Evolutionary conservation across 1,284 basidiomycete species (phyloP), one percentile per base, ranked within the genome.

Genomic region (Puccinia polysora): DNA sequence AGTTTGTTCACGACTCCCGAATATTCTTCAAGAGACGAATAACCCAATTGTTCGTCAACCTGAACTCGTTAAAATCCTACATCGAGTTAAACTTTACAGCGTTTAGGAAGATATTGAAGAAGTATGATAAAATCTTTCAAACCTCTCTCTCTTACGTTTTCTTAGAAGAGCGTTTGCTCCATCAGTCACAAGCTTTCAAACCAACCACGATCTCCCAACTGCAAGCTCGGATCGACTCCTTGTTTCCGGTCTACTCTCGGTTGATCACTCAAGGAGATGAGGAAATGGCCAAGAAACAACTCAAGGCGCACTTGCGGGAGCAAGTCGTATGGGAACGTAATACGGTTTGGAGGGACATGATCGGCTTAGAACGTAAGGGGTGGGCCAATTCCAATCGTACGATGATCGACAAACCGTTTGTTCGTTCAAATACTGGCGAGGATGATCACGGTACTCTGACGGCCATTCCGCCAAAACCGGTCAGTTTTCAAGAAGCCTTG

Each of bases 291-390:
- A 84, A 85, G 62, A 86, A 89, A 75, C 91, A 97, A 78, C 85
- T 98, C 62, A 87, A 88, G 75, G 84, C 91, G 28, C 88, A 96
- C 79, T 87, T 97, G 70, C 87, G 94, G 34, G 95, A 98, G 73
- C 80, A 83, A 75, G 89, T 94, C 74, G 92, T 91, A 1, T 94
- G 91, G 90, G 91, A 95, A 78, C 86, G 91, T 55, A 91, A 95
- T 77, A 95, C 91, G 0, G 90, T 98, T 4, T 98, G 95, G 95
- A 85, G 94, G 32, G 90, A 95, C 80, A 97, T 98, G 95, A 93
- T 98, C 76, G 88, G 88, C 14, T 87, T 88, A 38, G 90, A 93
- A 77, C 86, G 93, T 5, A 72, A 78, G 15, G 79, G 78, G 1
- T 77, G 78, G 70, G 79, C 79, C 0, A 76, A 77, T 49, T 75